Base-by-base conservation (phyloP, 371 early-diverging fungal genomes). In the Lichtheimia ornata region DNA sequence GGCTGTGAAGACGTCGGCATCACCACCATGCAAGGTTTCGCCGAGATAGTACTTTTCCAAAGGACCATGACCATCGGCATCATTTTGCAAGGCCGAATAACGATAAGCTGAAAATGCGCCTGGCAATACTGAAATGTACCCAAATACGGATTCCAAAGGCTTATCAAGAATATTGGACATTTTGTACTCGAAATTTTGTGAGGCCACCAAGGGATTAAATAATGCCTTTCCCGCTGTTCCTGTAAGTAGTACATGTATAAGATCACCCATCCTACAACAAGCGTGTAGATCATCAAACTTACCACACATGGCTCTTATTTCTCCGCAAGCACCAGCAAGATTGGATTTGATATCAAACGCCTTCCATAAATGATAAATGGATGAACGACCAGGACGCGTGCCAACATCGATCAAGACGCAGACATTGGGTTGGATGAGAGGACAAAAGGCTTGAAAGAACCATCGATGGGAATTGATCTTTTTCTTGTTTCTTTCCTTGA, bases 401-500 rank as follows among this genome's bases (percentile, higher is more conserved):
- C 94, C 94, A 43, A 92, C 93, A 75, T 94, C 94, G 47, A 94
- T 71, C 58, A 92, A 73, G 15, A 91, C 84, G 73, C 89, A 89
- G 24, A 92, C 87, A 60, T 91, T 84, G 17, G 94, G 94, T 13
- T 84, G 68, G 45, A 94, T 52, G 24, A 90, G 66, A 7, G 83
- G 86, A n/a, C 92, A 89, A 71, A 94, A 89, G 0, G 92, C 92
- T 67, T 91, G 91, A 71, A 92, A 92, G 79, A 92, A 91, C 94
- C 94, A 94, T 58, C 91, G 88, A 78, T 94, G 94, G 18, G 91
- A 91, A 74, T 94, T 94, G 72, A 94, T 88, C 77, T 91, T 85
- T 64, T 88, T 88, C 58, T 77, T 73, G 47, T 85, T 87, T 65
- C 84, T 82, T 67, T 86, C 86, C 77, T 94, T 94, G 28, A 94